Evolutionary conservation across 495 filamentous ascomycete genomes (phyloP), one percentile per base, ranked within the genome.

Genomic region (Aspergillus cristatus): DNA sequence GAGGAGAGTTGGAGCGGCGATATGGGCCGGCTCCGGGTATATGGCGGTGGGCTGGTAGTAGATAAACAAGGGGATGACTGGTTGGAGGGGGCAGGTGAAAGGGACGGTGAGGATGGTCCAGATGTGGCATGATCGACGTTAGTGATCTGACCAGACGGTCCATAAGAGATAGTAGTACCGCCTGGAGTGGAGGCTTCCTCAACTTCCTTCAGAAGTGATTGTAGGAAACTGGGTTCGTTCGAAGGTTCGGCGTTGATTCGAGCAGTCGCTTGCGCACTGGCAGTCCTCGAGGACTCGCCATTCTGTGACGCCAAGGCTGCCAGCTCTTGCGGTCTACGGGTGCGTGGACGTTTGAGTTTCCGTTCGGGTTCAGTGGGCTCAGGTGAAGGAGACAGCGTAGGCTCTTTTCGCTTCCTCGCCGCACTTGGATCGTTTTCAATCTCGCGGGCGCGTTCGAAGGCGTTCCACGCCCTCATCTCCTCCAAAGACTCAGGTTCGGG

Each of bases 391-490:
- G 86, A 90, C 14, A 78, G 62, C 10, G 81, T 86, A 0, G 71
- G 70, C n/a, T 86, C 82, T 53, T 86, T 90, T 30, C 87, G 72
- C 58, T 95, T 95, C 32, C 84, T 63, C 8, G 65, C 52, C 4
- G 62, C 60, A 32, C 60, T 65, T 1, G 67, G 65, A 33, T 71
- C 51, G 18, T 68, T 65, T 35, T 82, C 75, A 14, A 79, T 70
- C 20, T 87, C 80, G 48, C 82, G 75, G 25, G 86, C 85, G 44
- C 78, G 83, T 45, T 96, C 87, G 38, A 94, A 79, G 14, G 79
- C 85, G 37, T 88, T 85, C 89, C 89, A 96, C 8, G 89, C 89
- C 18, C 76, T 71, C 43, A 79, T 71, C 51, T 93, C 88, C 39
- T 94, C 86, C 8, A 78, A 63, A 0, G 82, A 79, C 58, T 89